phyloP scores from a whole-genome alignment of 2,329 filamentous ascomycete species.

The Harringtonia aguacate region DNA sequence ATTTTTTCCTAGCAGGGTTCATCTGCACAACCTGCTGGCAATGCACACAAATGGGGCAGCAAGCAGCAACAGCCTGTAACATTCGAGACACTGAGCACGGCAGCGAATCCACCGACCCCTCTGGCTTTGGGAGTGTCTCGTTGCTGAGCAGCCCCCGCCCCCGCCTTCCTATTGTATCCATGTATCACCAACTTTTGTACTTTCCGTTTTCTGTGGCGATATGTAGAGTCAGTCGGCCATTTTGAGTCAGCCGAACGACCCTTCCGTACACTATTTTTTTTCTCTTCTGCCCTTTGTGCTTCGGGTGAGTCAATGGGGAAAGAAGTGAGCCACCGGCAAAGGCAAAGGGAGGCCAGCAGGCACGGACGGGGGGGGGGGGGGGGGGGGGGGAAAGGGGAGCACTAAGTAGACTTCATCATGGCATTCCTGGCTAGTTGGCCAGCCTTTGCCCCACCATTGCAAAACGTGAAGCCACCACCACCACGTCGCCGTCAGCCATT shows the following conservation, averaged over 20 bases:
- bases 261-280: no score
- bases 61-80: neutral
- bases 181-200: constrained; percentile 1
- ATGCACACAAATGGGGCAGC: neutral
- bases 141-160: constrained; percentile 5
- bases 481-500: no score
- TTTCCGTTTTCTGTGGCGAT: neutral
- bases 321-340: no score
- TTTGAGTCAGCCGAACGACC: no score
- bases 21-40: neutral
- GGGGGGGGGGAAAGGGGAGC: no score
- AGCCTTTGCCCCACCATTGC: neutral
- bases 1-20: neutral
- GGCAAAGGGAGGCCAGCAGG: no score
- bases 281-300: no score
- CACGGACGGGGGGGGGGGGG: no score
- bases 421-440: no score
- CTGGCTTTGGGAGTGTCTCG: neutral
- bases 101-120: neutral
- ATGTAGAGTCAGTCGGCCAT: neutral
- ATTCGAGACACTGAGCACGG: neutral
- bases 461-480: no score
- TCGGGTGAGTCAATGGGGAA: no score
- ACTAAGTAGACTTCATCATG: no score
- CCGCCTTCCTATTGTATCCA: constrained; percentile 8